Conservation (phyloP, 2,329 filamentous ascomycete genomes). For the Fusarium sulawesiense region DNA sequence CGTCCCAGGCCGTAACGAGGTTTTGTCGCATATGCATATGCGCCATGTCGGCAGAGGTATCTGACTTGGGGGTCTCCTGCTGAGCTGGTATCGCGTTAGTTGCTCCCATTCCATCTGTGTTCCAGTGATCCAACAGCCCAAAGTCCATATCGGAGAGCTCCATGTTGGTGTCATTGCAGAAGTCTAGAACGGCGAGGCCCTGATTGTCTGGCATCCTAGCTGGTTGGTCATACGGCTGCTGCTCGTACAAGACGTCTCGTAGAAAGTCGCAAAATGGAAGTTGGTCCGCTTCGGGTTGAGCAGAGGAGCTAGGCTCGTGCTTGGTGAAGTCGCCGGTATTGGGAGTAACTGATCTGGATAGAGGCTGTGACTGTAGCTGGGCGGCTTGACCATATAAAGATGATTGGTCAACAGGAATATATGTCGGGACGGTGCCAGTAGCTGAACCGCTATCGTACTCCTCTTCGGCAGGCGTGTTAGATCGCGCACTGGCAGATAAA, state of each 20-base stretch:
- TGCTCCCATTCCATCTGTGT: slow-evolving; percentile 55
- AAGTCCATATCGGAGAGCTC: slow-evolving; percentile 66
- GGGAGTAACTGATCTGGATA: slow-evolving; percentile 36
- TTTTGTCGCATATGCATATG: slow-evolving; percentile 61
- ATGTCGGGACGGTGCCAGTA: slow-evolving; percentile 9
- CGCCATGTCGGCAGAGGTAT: slow-evolving; percentile 57
- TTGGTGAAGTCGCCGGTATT: slow-evolving; percentile 36
- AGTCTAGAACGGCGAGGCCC: slow-evolving; percentile 60
- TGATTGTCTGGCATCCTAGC: slow-evolving; percentile 54
- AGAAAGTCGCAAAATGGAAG: slow-evolving; percentile 63
- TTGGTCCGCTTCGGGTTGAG: slow-evolving; percentile 48
- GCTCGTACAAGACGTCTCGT: slow-evolving; percentile 63
- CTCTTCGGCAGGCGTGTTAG: slow-evolving; percentile 39
- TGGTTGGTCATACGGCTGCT: slow-evolving; percentile 49
- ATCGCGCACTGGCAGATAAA: slow-evolving; percentile 54
- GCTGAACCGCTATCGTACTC: slow-evolving; percentile 28
- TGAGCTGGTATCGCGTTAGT: slow-evolving; percentile 36
- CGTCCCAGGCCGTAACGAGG: slow-evolving; percentile 61
- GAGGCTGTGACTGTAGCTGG: slow-evolving; percentile 28
- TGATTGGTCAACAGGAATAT: slow-evolving; percentile 25
- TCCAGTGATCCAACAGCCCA: slow-evolving; percentile 62
- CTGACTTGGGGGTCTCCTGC: slow-evolving; percentile 46
- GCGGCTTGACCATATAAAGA: slow-evolving; percentile 30
- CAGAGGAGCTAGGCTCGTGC: slow-evolving; percentile 29
- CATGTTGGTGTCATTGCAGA: slow-evolving; percentile 61